Percentiles rank a stretch among this genome's conserved stretches.
Evolutionary conservation across 306 rosid species (phyloP).

Genomic region (Arachis stenosperma): DNA sequence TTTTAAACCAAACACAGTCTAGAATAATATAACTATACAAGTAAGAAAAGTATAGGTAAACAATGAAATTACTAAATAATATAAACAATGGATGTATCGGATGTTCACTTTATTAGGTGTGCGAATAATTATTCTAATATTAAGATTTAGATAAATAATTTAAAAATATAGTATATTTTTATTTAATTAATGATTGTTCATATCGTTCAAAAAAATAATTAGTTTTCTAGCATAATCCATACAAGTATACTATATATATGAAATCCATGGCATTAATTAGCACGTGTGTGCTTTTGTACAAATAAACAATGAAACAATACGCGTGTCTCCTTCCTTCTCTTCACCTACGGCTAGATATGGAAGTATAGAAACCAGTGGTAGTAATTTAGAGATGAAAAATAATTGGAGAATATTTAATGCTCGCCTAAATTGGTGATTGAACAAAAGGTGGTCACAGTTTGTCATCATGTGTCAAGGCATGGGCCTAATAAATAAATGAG

Average conservation of each 20-base stretch:
- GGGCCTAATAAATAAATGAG: conserved; percentile 8
- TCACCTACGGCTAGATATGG: neutral
- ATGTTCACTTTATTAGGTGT: no score
- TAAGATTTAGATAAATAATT: no score
- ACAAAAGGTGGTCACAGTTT: neutral
- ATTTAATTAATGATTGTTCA: no score
- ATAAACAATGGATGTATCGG: no score
- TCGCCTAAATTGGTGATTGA: neutral
- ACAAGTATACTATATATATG: neutral
- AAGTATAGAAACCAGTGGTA: neutral
- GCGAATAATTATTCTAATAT: no score
- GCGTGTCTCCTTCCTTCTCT: neutral
- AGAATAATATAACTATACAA: neutral
- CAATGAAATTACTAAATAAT: no score
- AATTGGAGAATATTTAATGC: conserved; percentile 32
- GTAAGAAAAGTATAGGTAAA: no score
- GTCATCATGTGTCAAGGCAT: neutral
- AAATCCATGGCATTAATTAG: neutral
- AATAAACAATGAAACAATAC: no score
- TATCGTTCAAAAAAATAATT: no score
- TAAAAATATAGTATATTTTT: no score
- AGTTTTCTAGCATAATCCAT: no score
- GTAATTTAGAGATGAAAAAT: neutral
- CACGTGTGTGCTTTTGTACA: no score
- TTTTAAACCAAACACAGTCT: neutral